Conservation (phyloP, 257 asterid species). For the Ajuga chamaepitys region DNA sequence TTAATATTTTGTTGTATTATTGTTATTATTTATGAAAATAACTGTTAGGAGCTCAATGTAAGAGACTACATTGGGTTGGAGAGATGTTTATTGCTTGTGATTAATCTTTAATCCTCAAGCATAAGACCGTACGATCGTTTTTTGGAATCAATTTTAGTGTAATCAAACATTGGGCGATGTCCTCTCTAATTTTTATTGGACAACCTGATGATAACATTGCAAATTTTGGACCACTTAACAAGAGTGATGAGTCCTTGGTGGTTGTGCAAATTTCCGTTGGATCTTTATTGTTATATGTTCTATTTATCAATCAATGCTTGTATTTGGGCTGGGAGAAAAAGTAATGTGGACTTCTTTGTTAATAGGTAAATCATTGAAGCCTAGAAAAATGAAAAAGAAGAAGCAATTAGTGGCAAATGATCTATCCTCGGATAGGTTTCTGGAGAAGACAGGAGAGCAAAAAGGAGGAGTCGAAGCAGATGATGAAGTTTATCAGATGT, state of each 20-base stretch:
- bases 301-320: not conserved
- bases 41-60: not conserved
- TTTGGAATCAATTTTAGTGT: not conserved
- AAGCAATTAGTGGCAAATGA: slow-evolving; percentile 16
- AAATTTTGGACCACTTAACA: slow-evolving; percentile 6
- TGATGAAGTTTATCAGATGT: slow-evolving; percentile 59
- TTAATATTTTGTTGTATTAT: not conserved
- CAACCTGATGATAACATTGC: slow-evolving; percentile 8
- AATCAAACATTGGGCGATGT: not conserved
- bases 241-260: slow-evolving; percentile 11
- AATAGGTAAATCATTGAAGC: slow-evolving; percentile 43
- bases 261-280: not conserved
- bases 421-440: slow-evolving; percentile 19
- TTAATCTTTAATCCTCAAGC: not conserved
- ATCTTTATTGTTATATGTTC: not conserved
- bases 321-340: not conserved
- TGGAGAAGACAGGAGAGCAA: slow-evolving; percentile 30
- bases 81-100: not conserved
- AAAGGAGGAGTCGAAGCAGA: slow-evolving; percentile 30
- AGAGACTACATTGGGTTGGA: too few species aligned
- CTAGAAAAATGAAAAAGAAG: slow-evolving; percentile 28
- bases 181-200: not conserved
- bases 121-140: not conserved
- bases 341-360: not conserved
- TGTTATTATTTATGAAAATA: not conserved